Evolutionary conservation across 2,329 filamentous ascomycete species (phyloP).

Genomic region (Cadophora sp.): DNA sequence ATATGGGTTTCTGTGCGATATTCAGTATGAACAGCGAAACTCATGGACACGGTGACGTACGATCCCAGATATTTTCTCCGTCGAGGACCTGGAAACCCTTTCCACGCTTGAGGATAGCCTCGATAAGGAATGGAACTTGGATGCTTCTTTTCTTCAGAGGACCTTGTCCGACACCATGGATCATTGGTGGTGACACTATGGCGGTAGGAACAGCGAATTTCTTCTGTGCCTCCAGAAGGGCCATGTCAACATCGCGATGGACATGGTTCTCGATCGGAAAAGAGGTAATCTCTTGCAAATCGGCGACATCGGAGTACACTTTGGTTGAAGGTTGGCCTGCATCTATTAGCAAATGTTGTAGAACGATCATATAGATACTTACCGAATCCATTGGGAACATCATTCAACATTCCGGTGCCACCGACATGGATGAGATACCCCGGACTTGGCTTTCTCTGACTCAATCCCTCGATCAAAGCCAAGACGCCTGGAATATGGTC

Average conservation of each 20-base stretch:
- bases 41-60: constrained; percentile 19
- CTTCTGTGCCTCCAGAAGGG: constrained; percentile 57
- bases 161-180: constrained; percentile 66
- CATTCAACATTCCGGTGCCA: constrained; percentile 54
- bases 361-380: constrained; percentile 33
- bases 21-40: neutral
- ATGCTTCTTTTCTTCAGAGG: constrained; percentile 60
- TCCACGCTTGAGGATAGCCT: constrained; percentile 54
- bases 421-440: constrained; percentile 59
- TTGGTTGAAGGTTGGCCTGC: constrained; percentile 47
- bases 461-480: constrained; percentile 55
- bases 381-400: constrained; percentile 44
- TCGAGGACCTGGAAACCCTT: constrained; percentile 57
- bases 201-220: constrained; percentile 58
- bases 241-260: constrained; percentile 73
- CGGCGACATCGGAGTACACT: constrained; percentile 65
- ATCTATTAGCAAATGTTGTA: constrained; percentile 2
- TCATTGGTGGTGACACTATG: constrained; percentile 69
- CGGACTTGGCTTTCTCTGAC: constrained; percentile 49
- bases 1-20: constrained; percentile 55
- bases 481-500: constrained; percentile 42
- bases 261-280: constrained; percentile 61
- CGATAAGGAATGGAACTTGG: constrained; percentile 61
- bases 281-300: constrained; percentile 59
- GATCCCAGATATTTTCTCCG: constrained; percentile 58